Evolutionary conservation across 2,329 filamentous ascomycete genomes (phyloP).

Genomic region (Monilinia vaccinii-corymbosi): DNA sequence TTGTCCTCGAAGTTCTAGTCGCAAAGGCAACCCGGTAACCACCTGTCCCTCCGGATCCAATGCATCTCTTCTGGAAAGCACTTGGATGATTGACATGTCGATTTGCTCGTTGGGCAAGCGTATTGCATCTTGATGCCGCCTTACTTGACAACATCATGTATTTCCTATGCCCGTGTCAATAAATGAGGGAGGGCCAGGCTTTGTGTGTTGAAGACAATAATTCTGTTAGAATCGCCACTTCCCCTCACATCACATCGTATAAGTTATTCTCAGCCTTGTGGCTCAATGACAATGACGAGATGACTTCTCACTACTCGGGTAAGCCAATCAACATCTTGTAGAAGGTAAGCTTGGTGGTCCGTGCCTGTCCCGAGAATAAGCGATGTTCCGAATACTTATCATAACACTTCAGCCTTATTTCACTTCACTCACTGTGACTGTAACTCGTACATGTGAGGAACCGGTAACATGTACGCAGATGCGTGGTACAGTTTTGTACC

Average conservation of each 20-base stretch:
- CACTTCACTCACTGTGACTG: neutral
- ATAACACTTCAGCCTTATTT: slow-evolving; percentile 7
- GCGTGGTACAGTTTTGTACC: slow-evolving; percentile 75
- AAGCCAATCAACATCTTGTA: neutral
- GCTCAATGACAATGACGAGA: slow-evolving; percentile 9
- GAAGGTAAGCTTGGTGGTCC: neutral
- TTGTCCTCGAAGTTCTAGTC: slow-evolving; percentile 9
- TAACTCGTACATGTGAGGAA: neutral
- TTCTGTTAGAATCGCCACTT: neutral
- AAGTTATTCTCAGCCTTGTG: slow-evolving; percentile 8
- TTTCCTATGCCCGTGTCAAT: neutral
- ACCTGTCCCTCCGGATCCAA: slow-evolving; percentile 14
- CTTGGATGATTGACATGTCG: slow-evolving; percentile 9
- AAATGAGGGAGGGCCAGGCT: neutral
- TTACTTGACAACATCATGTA: slow-evolving; percentile 20
- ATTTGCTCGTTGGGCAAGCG: slow-evolving; percentile 15
- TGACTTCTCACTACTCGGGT: neutral
- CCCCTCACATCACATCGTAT: neutral
- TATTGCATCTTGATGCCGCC: slow-evolving; percentile 8
- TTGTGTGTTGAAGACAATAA: neutral
- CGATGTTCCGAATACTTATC: neutral
- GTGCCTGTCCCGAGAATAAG: neutral
- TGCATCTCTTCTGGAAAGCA: slow-evolving; percentile 17
- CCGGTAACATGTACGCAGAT: slow-evolving; percentile 63
- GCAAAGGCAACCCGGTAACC: slow-evolving; percentile 14